A percentile compares a stretch with the other conserved stretches of the same genome.
These are phyloP conservation scores for Penicillium angulare DNA, from an alignment of 495 filamentous ascomycete species.

Conservation along the genomic window DNA sequence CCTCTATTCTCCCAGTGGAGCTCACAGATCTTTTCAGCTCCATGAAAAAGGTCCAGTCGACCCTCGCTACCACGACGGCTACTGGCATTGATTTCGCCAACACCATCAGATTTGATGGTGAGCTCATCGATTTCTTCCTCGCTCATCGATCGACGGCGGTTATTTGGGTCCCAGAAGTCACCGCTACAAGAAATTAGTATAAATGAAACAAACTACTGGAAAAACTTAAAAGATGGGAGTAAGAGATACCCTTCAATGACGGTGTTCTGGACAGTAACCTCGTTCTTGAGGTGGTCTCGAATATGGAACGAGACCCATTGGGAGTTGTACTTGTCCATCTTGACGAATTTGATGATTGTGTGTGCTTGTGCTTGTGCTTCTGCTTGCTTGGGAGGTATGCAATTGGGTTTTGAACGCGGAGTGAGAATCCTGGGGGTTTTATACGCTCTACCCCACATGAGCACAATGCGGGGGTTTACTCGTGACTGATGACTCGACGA, in stretches of 20 bases:
- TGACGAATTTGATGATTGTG: background rate
- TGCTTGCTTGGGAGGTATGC: too few species aligned
- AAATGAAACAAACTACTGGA: background rate
- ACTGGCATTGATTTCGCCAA: conserved; percentile 37
- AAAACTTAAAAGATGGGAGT: too few species aligned
- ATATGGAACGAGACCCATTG: conserved; percentile 42
- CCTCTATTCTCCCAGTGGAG: conserved; percentile 42
- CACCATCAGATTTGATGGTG: conserved; percentile 27
- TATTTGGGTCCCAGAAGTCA: conserved; percentile 29
- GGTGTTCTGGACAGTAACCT: conserved; percentile 31
- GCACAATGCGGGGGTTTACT: too few species aligned
- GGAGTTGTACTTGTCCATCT: conserved; percentile 26
- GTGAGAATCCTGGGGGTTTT: too few species aligned
- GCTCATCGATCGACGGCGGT: conserved; percentile 27
- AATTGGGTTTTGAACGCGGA: too few species aligned
- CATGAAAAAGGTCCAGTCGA: conserved; percentile 38
- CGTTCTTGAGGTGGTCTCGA: conserved; percentile 32
- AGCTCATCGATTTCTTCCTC: conserved; percentile 39
- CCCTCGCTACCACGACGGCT: conserved; percentile 39
- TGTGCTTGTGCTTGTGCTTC: background rate
- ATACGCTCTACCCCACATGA: too few species aligned
- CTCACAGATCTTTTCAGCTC: conserved; percentile 39
- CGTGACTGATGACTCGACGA: conserved; percentile 6
- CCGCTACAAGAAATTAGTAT: conserved; percentile 24
- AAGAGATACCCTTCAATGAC: conserved; percentile 32